Evolutionary conservation across 768 basidiomycete species (phyloP), one percentile per base, ranked within the genome.

Genomic region (Clathrus columnatus): DNA sequence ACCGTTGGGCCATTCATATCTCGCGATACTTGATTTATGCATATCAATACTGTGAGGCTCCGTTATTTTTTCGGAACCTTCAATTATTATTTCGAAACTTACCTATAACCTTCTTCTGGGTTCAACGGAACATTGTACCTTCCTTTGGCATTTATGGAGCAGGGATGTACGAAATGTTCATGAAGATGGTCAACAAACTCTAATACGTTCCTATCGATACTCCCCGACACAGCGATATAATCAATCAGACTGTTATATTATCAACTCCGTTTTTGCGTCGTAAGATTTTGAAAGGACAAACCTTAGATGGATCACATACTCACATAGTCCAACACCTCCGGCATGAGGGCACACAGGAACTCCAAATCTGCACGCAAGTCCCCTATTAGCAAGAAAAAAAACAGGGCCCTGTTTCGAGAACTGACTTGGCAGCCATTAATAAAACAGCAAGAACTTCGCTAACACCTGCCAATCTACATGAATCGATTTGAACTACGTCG

Each of bases 401-500:
- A 21, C 49, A 20, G 3, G 20, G 46, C 10, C 8, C 5, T 11
- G 2, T 7, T 23, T n/a, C 17, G 14, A 57, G 36, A 29, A 62
- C 75, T 64, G 63, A 84, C 84, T 93, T 92, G 59, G 89, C 85
- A 7, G 90, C 83, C 91, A 95, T 93, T 52, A 95, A 73, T 51
- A 96, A 70, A 18, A 95, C 89, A 44, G 82, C 83, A 41, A 96
- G 72, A n/a, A 95, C 87, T 73, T 95, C 93, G 64, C 85, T 93
- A 27, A 97, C 91, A 49, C 94, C 94, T 4, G 89, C 92, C 20
- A 96, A 74, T 48, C 94, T 82, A 71, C 94, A 96, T 20, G 90
- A 89, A 70, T 97, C 94, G 63, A 97, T 93, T 66, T 97, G 94
- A 61, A 82, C 85, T 24, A 96, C 94, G 63, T 98, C 94, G 65